Base-by-base conservation (phyloP, 1,139 yeast species). In the Candida sp. region DNA sequence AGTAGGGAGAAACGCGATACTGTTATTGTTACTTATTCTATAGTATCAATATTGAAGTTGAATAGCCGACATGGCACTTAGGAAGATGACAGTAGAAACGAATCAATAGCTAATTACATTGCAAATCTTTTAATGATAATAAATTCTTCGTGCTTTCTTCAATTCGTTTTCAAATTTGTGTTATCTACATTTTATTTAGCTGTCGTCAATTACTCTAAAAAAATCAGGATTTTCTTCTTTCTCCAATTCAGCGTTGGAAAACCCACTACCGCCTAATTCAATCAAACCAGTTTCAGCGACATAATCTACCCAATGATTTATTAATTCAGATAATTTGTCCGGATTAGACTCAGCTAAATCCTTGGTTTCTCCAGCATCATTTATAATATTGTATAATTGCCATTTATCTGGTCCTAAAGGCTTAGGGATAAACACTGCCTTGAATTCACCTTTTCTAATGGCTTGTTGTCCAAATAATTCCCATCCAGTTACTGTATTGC, bases 401-500 rank as follows among this genome's bases (percentile, higher is more conserved):
- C 82, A 78, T 49, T 60, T 59, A 12, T 67, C 77, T 3, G 76
- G 63, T 0, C 82, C 82, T 40, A 66, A 57, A 1, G 82, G 82
- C 40, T 64, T 64, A 4, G 81, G 80, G 38, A 78, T 66, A 49
- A 54, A 77, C 3, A 76, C 51, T 0, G 79, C 79, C 52, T 79
- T 79, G 54, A 61, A 77, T 4, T 57, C 45, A n/a, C 82, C 82
- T 52, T 70, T 70, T 51, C 82, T 63, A 30, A 78, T 67, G 0
- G 82, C 83, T 47, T 75, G 80, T 51, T 77, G 81, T 1, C 79
- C 80, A 52, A 77, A 76, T 21, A 78, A 56, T 49, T 79, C 83
- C 83, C 83, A 78, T 0, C 83, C 83, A n/a, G 75, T 71, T 5
- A 75, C 77, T 0, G 71, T 66, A 11, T 75, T 72, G 22, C 72